phyloP scores from a whole-genome alignment of 2,329 filamentous ascomycete genomes.

The Plenodomus biglobosus region DNA sequence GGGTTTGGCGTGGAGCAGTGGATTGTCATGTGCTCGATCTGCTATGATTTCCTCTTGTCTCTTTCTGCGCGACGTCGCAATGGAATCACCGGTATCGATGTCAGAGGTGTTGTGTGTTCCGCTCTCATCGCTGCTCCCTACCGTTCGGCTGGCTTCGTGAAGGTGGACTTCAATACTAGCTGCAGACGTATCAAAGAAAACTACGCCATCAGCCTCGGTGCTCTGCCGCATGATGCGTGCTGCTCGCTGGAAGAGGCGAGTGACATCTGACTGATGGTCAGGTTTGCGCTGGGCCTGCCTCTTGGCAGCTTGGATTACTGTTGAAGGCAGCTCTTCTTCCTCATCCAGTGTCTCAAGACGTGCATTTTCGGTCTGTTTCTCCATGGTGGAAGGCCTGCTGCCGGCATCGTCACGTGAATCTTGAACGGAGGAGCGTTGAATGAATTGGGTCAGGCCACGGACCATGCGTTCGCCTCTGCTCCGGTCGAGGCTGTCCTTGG shows the following conservation, averaged over 20 bases:
- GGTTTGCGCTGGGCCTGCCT: conserved; percentile 25
- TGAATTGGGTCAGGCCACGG: conserved; percentile 38
- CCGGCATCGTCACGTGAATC: conserved; percentile 18
- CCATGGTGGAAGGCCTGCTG: conserved; percentile 29
- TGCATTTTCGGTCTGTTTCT: conserved; percentile 39
- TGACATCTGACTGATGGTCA: conserved; percentile 26
- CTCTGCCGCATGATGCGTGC: conserved; percentile 40
- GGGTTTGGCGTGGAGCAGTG: conserved; percentile 20
- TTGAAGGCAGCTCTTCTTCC: conserved; percentile 20
- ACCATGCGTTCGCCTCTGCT: conserved; percentile 37
- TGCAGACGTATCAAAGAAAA: conserved; percentile 41
- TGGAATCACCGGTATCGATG: conserved; percentile 33
- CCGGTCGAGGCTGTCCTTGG: conserved; percentile 30
- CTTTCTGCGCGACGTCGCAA: conserved; percentile 19
- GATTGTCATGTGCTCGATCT: conserved; percentile 2
- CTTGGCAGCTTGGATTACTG: conserved; percentile 6
- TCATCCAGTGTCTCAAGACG: conserved; percentile 32
- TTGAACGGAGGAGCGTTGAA: conserved; percentile 32
- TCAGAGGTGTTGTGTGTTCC: conserved; percentile 35
- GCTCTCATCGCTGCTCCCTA: conserved; percentile 31
- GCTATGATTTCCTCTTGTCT: conserved; percentile 11
- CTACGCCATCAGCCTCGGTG: conserved; percentile 37
- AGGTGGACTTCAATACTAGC: conserved; percentile 30
- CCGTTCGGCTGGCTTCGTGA: conserved; percentile 19
- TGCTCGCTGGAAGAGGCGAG: conserved; percentile 40